Evolutionary conservation across 805 yeast genomes (phyloP), one percentile per base, ranked within the genome.

Genomic region (Torulaspora franciscae): DNA sequence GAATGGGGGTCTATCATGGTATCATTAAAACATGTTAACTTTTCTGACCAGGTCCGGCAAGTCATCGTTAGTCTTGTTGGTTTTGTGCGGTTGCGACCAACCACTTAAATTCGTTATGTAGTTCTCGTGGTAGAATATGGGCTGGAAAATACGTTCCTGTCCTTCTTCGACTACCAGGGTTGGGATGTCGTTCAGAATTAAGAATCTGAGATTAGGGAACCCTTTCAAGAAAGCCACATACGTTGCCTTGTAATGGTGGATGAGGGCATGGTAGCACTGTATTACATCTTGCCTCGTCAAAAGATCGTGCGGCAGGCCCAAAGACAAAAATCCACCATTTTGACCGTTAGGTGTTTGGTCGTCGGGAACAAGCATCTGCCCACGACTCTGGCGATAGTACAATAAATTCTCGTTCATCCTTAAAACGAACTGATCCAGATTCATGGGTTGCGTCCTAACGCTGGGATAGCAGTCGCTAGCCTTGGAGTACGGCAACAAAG

Each of bases 381-480:
- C 46, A 37, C 52, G 51, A 25, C 50, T 48, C 25, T 48, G 51
- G 34, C 67, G 54, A 40, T 62, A 62, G 6, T 43, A 32, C 7
- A 52, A 45, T 13, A 62, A 39, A 34, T 51, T 55, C 26, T 43
- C 39, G 40, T 64, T 64, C 55, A 68, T 52, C 51, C 51, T 37
- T 26, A 40, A 37, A 44, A 55, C 60, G 58, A 67, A 49, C 45
- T 54, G 47, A 19, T 61, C 55, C 30, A 69, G 46, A 45, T 60
- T 63, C 62, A 68, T 70, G 11, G 71, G 66, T 23, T 68, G 71
- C 0, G 75, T 71, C 38, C 69, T 60, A 3, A 71, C 74, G 33
- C 71, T 61, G 22, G 75, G 75, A 48, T 66, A 70, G 36, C 54
- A 56, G 49, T 70, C 75, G 37, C 70, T 67, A 1, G 74, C 73